Percentiles rank a stretch among this genome's conserved stretches.
phyloP scores from a whole-genome alignment of 306 rosid genomes.

The Corylus avellana region DNA sequence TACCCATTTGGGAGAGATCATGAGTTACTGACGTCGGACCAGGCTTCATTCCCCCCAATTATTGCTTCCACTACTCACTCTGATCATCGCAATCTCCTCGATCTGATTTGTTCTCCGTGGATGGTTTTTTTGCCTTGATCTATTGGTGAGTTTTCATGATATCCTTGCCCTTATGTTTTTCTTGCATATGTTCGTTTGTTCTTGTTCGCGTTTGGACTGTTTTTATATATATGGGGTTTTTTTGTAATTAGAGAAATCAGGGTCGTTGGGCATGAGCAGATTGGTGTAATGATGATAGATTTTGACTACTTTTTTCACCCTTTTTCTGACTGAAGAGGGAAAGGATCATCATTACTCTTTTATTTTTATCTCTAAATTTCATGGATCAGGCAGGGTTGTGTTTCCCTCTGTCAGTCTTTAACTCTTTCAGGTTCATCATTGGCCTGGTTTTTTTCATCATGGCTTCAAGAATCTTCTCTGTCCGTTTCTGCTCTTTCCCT shows the following conservation, averaged over 20 bases:
- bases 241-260: not conserved
- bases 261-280: constrained; percentile 42
- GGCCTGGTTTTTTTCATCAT: constrained; percentile 30
- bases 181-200: not conserved
- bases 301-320: constrained; percentile 36
- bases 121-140: constrained; percentile 1
- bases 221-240: constrained; percentile 9
- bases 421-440: constrained; percentile 39
- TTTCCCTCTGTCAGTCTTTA: constrained; percentile 34
- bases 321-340: constrained; percentile 40
- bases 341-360: constrained; percentile 41
- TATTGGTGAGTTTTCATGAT: constrained; percentile 5
- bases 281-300: constrained; percentile 58
- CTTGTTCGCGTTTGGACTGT: constrained; percentile 3
- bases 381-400: constrained; percentile 28
- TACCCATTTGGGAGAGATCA: constrained; percentile 6
- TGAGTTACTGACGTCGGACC: constrained; percentile 56
- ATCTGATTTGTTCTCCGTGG: not conserved
- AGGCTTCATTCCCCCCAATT: constrained; percentile 79
- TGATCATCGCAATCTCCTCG: not conserved
- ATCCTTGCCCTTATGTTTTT: not conserved
- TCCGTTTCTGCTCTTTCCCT: constrained; percentile 33
- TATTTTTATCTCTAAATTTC: constrained; percentile 37
- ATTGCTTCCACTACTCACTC: constrained; percentile 27
- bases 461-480: constrained; percentile 49